Base-by-base conservation (phyloP, 1,284 basidiomycete species). In the Cryptococcus sp. region DNA sequence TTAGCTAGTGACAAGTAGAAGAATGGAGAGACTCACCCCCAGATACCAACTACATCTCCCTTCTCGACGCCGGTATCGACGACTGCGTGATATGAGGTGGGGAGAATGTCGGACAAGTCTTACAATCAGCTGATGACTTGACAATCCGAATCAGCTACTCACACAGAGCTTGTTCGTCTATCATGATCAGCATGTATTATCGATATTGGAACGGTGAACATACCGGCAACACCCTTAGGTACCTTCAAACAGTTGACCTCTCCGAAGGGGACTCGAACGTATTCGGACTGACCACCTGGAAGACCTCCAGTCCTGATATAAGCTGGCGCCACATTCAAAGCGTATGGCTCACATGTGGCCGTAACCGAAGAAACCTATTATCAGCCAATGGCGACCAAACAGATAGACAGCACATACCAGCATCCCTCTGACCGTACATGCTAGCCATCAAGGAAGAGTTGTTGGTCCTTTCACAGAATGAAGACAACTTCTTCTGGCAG, bases 391-490 rank as follows among this genome's bases (percentile, higher is more conserved):
- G n/a, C n/a, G n/a, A n/a, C n/a, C 4, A 28, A 28, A 28, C 28
- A 28, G 28, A 28, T n/a, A 28, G 11, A 28, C 5, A 28, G 36
- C n/a, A 39, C 36, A 7, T 14, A 39, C 36, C 86, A 3, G 85
- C 85, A 61, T 84, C 82, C 10, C 81, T 76, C 56, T 82, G 78
- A 7, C 85, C 85, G 64, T 85, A 87, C 80, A 88, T 82, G 28
- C 78, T 76, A 37, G 84, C 81, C 74, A 82, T 63, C 54, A 69
- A 49, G 32, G 77, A 79, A 9, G 83, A 85, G 52, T 80, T 78
- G 73, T 87, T 88, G 16, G 85, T 88, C 19, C 76, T 72, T 53
- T 87, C 83, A 66, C 87, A 90, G 72, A 86, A 83, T 1, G 82
- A 84, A 0, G 83, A 85, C 0, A 85, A 75, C 60, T 86, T 85